phyloP scores from a whole-genome alignment of 768 basidiomycete genomes.

The Tulasnella sp. region DNA sequence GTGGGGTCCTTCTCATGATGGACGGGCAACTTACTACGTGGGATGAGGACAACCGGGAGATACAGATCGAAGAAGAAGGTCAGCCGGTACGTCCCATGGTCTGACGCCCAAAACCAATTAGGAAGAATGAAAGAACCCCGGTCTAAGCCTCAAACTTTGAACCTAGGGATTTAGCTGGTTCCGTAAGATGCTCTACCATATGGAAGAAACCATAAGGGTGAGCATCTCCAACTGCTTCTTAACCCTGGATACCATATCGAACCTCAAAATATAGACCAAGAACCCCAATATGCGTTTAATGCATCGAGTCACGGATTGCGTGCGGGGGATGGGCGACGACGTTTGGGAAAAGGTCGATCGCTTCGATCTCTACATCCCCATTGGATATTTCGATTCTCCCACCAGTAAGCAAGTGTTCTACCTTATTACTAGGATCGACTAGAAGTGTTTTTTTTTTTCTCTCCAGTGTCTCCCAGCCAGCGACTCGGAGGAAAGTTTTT shows the following conservation, averaged over 20 bases:
- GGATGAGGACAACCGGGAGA: conserved; percentile 1
- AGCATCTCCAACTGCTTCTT: background rate
- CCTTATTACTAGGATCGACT: no score
- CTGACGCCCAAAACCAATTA: background rate
- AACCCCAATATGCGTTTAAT: background rate
- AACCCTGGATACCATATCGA: background rate
- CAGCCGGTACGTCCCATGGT: conserved; percentile 9
- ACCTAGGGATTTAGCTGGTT: background rate
- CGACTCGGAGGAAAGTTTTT: background rate
- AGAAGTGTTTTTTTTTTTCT: no score
- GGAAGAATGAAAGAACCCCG: background rate
- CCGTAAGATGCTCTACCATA: background rate
- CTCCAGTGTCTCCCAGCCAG: background rate
- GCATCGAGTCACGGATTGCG: background rate
- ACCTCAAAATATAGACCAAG: background rate
- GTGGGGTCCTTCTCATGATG: background rate
- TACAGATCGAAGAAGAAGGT: conserved; percentile 8
- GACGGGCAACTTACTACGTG: background rate
- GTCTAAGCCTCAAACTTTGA: background rate
- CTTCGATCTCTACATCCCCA: background rate
- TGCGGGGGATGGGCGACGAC: background rate
- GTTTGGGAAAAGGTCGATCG: background rate
- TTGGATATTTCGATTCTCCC: background rate
- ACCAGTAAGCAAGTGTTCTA: background rate
- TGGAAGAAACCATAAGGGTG: background rate